phyloP scores from a whole-genome alignment of 2,329 filamentous ascomycete genomes.

The Huntiella bhutanensis region DNA sequence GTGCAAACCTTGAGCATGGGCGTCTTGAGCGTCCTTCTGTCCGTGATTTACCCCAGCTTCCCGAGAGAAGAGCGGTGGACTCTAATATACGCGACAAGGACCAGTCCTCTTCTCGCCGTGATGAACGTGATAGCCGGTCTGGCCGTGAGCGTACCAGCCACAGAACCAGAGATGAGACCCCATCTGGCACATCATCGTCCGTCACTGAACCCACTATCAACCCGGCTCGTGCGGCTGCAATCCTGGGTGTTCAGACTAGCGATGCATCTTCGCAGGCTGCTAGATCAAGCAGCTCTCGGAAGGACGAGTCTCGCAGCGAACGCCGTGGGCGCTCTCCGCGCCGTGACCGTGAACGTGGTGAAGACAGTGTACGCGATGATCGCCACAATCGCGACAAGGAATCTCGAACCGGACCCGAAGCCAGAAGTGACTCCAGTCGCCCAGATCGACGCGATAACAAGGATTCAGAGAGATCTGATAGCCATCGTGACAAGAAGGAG shows the following conservation, averaged over 20 bases:
- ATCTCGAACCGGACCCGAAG: conserved; percentile 15
- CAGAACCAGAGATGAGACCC: conserved; percentile 14
- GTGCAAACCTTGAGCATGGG: conserved; percentile 9
- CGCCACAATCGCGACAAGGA: conserved; percentile 15
- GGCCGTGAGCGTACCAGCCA: conserved; percentile 15
- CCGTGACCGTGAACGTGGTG: conserved; percentile 2
- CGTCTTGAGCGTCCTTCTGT: conserved; percentile 12
- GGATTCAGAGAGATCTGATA: conserved; percentile 18
- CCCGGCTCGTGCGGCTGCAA: conserved; percentile 33
- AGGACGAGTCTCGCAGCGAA: conserved; percentile 7
- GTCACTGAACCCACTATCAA: conserved; percentile 31
- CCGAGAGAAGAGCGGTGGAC: conserved; percentile 25
- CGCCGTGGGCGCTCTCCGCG: conserved; percentile 8
- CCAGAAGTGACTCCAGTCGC: conserved; percentile 31
- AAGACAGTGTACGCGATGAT: conserved; percentile 5
- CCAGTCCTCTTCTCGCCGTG: conserved; percentile 3
- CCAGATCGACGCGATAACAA: conserved; percentile 19
- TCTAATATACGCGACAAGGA: conserved; percentile 6
- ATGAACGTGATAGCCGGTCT: conserved; percentile 14
- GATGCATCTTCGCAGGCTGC: background rate
- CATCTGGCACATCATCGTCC: conserved; percentile 13
- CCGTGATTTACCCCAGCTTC: conserved; percentile 25
- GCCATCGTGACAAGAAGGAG: conserved; percentile 13
- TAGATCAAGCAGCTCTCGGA: background rate
- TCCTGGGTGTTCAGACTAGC: conserved; percentile 16